Conservation (phyloP, 208 protist species). For the Vickermania ingenoplastis region DNA sequence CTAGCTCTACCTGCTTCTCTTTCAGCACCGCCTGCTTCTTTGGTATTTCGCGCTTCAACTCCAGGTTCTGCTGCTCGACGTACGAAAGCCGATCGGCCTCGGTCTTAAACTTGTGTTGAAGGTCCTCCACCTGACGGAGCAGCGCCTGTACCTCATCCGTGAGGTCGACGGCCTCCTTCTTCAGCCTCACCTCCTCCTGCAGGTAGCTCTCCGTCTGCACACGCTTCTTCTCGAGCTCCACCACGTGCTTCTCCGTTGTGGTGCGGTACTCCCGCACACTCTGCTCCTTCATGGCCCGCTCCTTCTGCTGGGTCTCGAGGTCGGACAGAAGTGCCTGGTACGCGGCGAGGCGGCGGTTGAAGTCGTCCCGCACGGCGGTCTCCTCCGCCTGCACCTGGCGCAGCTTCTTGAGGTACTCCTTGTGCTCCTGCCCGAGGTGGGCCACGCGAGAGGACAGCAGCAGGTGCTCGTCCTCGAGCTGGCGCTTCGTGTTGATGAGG, state of each 20-base stretch:
- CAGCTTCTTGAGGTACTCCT: slow-evolving; percentile 7
- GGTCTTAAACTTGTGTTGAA: slow-evolving; percentile 54
- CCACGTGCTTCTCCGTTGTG: slow-evolving; percentile 41
- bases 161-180: slow-evolving; percentile 16
- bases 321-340: slow-evolving; percentile 56
- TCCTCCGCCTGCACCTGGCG: slow-evolving; percentile 9
- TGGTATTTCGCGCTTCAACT: slow-evolving; percentile 77
- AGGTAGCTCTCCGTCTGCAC: slow-evolving; percentile 23
- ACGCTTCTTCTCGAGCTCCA: slow-evolving; percentile 36
- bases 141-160: slow-evolving; percentile 33
- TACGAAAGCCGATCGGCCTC: slow-evolving; percentile 71
- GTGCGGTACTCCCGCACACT: slow-evolving; percentile 85
- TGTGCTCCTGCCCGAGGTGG: slow-evolving; percentile 64
- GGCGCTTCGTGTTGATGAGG: slow-evolving; percentile 86
- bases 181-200: slow-evolving; percentile 31
- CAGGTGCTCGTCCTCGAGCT: slow-evolving; percentile 86
- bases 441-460: slow-evolving; percentile 44
- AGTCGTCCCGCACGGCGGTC: slow-evolving; percentile 15
- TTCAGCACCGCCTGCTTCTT: slow-evolving; percentile 65
- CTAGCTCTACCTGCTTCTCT: slow-evolving; percentile 67
- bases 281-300: slow-evolving; percentile 80
- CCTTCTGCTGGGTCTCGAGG: slow-evolving; percentile 53
- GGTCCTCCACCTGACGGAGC: slow-evolving; percentile 50
- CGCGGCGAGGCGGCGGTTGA: slow-evolving; percentile 25
- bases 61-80: slow-evolving; percentile 74